These are phyloP conservation scores for Lagenidium giganteum DNA, from an alignment of 352 stramenopile genomes.

Conservation along the genomic window DNA sequence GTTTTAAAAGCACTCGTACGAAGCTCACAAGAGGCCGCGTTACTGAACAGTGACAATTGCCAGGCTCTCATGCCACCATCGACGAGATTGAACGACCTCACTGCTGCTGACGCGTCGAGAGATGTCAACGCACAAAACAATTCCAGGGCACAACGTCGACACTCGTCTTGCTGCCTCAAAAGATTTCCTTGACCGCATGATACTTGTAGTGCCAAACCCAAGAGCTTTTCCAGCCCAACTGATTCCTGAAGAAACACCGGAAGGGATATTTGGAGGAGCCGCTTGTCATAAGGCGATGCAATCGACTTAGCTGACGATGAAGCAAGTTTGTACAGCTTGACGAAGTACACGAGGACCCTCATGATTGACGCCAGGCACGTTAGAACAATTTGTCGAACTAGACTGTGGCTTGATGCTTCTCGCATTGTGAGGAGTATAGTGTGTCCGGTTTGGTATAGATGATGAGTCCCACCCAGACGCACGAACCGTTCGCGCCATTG, in stretches of 20 bases:
- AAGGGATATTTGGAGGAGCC: constrained; percentile 7
- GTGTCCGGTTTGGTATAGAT: constrained; percentile 32
- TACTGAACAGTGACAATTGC: too few species aligned
- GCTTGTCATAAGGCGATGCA: constrained; percentile 9
- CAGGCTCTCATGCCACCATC: too few species aligned
- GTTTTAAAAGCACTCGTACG: too few species aligned
- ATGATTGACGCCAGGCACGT: constrained; percentile 50
- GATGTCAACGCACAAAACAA: constrained; percentile 11
- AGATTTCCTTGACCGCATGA: too few species aligned
- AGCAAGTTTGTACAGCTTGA: constrained; percentile 2
- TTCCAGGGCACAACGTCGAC: constrained; percentile 6
- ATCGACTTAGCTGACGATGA: constrained; percentile 4
- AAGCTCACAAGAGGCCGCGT: too few species aligned
- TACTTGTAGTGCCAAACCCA: too few species aligned
- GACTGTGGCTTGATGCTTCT: too few species aligned
- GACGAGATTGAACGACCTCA: too few species aligned
- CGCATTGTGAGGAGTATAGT: constrained; percentile 7
- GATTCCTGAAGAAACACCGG: too few species aligned
- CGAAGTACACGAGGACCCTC: constrained; percentile 20
- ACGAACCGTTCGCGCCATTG: constrained; percentile 81
- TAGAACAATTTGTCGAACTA: too few species aligned
- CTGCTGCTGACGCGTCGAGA: not conserved
- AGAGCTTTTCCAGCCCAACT: too few species aligned
- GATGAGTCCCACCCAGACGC: constrained; percentile 39
- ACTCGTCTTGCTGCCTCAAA: too few species aligned